Percentiles rank a stretch among this genome's conserved stretches.
Conservation (phyloP, 495 filamentous ascomycete genomes). For the Lindgomyces ingoldianus region DNA sequence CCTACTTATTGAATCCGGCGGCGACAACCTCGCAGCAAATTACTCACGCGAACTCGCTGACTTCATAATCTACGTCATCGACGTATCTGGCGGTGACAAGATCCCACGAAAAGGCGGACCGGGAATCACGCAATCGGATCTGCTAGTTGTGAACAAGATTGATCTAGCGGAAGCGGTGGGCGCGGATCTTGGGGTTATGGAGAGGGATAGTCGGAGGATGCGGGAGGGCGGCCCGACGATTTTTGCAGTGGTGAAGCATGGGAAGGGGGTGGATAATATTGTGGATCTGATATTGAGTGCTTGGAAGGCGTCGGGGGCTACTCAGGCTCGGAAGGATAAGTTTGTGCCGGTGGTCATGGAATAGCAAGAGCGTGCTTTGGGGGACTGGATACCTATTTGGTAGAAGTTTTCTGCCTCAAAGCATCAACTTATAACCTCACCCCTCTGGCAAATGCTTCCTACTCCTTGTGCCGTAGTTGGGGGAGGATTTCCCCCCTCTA, state of each 20-base stretch:
- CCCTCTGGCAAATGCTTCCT: no score
- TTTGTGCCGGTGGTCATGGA: conserved; percentile 33
- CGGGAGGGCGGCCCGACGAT: conserved; percentile 91
- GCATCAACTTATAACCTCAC: no score
- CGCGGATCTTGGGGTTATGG: conserved; percentile 91
- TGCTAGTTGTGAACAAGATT: conserved; percentile 94
- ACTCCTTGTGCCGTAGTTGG: no score
- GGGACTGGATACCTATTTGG: no score
- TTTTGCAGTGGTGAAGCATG: conserved; percentile 95
- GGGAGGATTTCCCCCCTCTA: no score
- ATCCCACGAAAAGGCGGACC: conserved; percentile 94
- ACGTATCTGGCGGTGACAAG: conserved; percentile 96
- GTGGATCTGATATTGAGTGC: conserved; percentile 85
- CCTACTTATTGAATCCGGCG: conserved; percentile 89
- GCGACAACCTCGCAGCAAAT: conserved; percentile 96
- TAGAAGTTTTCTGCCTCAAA: no score
- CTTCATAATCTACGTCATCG: conserved; percentile 97
- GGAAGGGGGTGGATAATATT: conserved; percentile 78
- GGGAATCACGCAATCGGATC: conserved; percentile 91
- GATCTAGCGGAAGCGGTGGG: conserved; percentile 90
- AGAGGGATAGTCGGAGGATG: conserved; percentile 92
- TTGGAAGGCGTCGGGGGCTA: conserved; percentile 85
- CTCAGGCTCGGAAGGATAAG: conserved; percentile 55
- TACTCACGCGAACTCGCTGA: conserved; percentile 92
- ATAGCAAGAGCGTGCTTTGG: no score